Conservation (phyloP, 2,329 filamentous ascomycete species). For the Claviceps sp. region DNA sequence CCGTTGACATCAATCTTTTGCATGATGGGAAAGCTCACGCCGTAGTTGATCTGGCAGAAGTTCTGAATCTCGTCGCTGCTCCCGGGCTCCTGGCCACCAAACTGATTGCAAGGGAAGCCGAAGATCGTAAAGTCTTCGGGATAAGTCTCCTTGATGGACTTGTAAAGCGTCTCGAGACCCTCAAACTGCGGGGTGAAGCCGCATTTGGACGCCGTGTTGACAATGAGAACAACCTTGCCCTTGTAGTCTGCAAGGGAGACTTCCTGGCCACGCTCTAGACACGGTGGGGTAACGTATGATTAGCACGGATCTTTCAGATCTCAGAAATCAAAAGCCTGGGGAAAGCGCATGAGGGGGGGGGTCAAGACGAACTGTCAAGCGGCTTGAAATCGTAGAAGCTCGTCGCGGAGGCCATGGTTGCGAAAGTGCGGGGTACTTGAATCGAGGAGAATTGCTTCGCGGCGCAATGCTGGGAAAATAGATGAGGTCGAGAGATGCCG, state of each 20-base stretch:
- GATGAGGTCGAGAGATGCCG: background rate
- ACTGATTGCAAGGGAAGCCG: constrained; percentile 98
- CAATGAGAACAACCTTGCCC: constrained; percentile 87
- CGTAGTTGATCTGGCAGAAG: constrained; percentile 86
- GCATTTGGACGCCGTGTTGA: constrained; percentile 98
- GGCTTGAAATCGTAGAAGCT: constrained; percentile 75
- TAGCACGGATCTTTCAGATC: constrained; percentile 4
- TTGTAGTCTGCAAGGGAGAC: constrained; percentile 59
- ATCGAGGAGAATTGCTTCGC: background rate
- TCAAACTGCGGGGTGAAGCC: constrained; percentile 95
- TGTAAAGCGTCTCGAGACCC: constrained; percentile 83
- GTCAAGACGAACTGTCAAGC: constrained; percentile 48
- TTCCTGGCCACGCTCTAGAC: constrained; percentile 44
- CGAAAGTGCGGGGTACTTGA: constrained; percentile 3
- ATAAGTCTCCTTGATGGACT: constrained; percentile 55
- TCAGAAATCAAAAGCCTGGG: background rate
- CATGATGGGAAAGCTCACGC: constrained; percentile 81
- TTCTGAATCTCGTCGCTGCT: constrained; percentile 65
- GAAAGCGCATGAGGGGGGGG: background rate
- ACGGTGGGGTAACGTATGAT: constrained; percentile 1
- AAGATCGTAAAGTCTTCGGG: constrained; percentile 71
- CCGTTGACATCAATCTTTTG: constrained; percentile 94
- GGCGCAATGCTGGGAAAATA: background rate
- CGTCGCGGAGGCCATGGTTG: constrained; percentile 27
- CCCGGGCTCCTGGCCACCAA: constrained; percentile 80